Base-by-base conservation (phyloP, 257 asterid genomes). In the Solanum chmielewskii region DNA sequence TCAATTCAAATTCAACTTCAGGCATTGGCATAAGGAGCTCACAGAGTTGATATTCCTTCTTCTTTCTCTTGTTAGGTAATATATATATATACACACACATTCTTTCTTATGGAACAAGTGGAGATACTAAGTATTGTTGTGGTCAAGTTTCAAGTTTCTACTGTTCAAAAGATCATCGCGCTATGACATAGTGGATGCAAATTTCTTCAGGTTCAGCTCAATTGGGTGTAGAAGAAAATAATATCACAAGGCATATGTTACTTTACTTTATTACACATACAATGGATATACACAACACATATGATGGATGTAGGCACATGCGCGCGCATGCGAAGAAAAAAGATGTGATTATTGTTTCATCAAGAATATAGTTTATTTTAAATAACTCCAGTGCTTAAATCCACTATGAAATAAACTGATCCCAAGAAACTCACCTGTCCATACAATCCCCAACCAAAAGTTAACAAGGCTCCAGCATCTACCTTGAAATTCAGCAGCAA, bases 371-470 rank as follows among this genome's bases (percentile, higher is more conserved):
- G 84, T 5, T 77, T 77, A 45, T 78, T 15, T 27, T 47, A 45
- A 45, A 80, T 6, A 20, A 49, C 44, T 29, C 68, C 66, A 3
- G 20, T 20, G 69, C 70, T 49, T 9, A 49, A 49, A 13, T 73
- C 25, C 71, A 14, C n/a, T n/a, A 23, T 4, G 59, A 25, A 85
- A 76, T 18, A 60, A 16, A 85, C 31, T 64, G 75, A 80, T 60
- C 88, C 80, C 66, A 37, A 82, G 86, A 87, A 44, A 42, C 91
- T 91, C 88, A 97, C 99, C 96, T 97, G 99, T 86, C 99, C 99
- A 83, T 97, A 97, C 86, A 93, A 90, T 91, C 99, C 99, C 99
- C 99, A 97, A 84, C 99, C 99, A 86, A 97, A 97, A 56, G 98
- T 92, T 86, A 97, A 93, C 85, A 97, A 49, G 39, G 98, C 97